phyloP scores from a whole-genome alignment of 2,329 filamentous ascomycete species.

The Hymenoscyphus fraxineus region DNA sequence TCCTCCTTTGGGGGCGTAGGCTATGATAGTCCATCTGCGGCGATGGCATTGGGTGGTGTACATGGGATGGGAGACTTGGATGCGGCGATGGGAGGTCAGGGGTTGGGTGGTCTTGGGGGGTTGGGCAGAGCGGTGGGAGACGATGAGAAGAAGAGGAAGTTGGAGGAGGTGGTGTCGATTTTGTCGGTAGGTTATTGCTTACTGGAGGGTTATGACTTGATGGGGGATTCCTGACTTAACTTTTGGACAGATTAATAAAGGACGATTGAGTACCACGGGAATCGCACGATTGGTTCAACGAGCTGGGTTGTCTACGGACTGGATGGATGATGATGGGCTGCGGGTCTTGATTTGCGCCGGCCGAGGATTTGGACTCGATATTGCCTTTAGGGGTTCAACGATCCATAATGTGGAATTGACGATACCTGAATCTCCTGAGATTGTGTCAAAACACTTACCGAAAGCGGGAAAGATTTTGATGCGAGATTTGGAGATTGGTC shows the following conservation, averaged over 20 bases:
- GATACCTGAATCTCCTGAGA: slow-evolving; percentile 57
- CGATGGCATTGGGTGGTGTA: slow-evolving; percentile 56
- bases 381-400: slow-evolving; percentile 50
- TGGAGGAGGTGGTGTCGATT: slow-evolving; percentile 35
- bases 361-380: slow-evolving; percentile 56
- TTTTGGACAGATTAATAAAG: slow-evolving; percentile 42
- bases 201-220: neutral
- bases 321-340: slow-evolving; percentile 51
- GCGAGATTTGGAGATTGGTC: slow-evolving; percentile 56
- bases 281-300: slow-evolving; percentile 67
- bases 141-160: slow-evolving; percentile 46
- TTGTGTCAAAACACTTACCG: slow-evolving; percentile 56
- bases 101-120: slow-evolving; percentile 30
- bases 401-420: slow-evolving; percentile 59
- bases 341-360: slow-evolving; percentile 60
- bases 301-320: slow-evolving; percentile 62
- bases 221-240: neutral
- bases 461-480: slow-evolving; percentile 64
- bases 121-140: slow-evolving; percentile 35
- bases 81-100: slow-evolving; percentile 37
- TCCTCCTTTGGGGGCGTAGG: slow-evolving; percentile 30
- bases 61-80: slow-evolving; percentile 47
- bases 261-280: slow-evolving; percentile 69
- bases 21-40: slow-evolving; percentile 62
- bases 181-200: slow-evolving; percentile 25